Percentiles rank a stretch among this genome's conserved stretches.
These are phyloP conservation scores for Fonsecaea nubica DNA, from an alignment of 2,329 filamentous ascomycete species.

Conservation along the genomic window DNA sequence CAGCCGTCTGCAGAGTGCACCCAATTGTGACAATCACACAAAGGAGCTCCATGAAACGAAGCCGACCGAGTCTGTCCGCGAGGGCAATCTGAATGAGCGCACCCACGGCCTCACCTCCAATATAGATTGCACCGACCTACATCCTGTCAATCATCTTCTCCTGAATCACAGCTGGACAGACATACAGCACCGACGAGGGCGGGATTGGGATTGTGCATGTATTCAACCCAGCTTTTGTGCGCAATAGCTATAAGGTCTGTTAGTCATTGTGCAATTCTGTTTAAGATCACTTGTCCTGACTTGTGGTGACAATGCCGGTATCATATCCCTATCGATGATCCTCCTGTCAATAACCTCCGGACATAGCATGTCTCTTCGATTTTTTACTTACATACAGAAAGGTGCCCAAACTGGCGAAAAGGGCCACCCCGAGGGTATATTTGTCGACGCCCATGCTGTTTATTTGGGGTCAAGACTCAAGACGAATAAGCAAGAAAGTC, in stretches of 20 bases:
- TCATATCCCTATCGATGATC: constrained; percentile 58
- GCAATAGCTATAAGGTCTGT: constrained; percentile 55
- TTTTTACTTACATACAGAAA: constrained; percentile 10
- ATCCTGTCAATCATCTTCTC: constrained; percentile 35
- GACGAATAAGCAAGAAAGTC: too few species aligned
- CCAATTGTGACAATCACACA: constrained; percentile 74
- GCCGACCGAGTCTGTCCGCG: constrained; percentile 60
- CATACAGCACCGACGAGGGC: constrained; percentile 25
- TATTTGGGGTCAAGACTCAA: too few species aligned
- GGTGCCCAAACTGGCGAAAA: constrained; percentile 14
- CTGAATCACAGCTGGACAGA: background rate
- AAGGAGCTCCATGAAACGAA: constrained; percentile 59
- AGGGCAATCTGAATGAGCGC: constrained; percentile 61
- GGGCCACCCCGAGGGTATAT: constrained; percentile 14
- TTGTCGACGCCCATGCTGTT: constrained; percentile 9
- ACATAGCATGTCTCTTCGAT: background rate
- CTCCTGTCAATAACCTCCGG: too few species aligned
- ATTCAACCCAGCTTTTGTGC: constrained; percentile 65
- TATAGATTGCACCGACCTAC: constrained; percentile 64
- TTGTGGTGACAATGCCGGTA: constrained; percentile 67
- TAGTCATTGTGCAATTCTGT: constrained; percentile 37
- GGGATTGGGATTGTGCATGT: constrained; percentile 59
- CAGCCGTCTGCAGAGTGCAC: constrained; percentile 69
- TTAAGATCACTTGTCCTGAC: constrained; percentile 42
- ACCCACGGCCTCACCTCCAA: constrained; percentile 64